Evolutionary conservation across 164 flowering plant species (phyloP).

Genomic region (Kalanchoe fedtschenkoi): DNA sequence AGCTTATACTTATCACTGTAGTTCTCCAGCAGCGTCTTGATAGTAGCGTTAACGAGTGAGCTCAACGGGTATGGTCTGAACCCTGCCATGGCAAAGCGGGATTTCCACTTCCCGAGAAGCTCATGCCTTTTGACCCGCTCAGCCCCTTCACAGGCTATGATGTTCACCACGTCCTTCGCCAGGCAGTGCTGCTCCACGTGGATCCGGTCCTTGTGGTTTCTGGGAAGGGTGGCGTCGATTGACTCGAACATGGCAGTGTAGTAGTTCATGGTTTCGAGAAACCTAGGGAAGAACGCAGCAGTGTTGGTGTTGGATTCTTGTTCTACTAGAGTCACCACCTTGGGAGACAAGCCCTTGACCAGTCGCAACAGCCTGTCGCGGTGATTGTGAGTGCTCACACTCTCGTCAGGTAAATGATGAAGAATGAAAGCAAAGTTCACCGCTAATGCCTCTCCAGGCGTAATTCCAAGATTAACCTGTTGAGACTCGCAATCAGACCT

Average conservation of each 20-base stretch:
- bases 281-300: conserved; percentile 38
- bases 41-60: conserved; percentile 36
- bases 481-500: conserved; percentile 28
- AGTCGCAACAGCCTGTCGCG: conserved; percentile 36
- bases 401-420: conserved; percentile 49
- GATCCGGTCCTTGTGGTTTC: conserved; percentile 39
- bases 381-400: conserved; percentile 38
- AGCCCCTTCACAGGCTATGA: conserved; percentile 47
- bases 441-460: conserved; percentile 37
- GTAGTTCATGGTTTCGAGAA: conserved; percentile 31
- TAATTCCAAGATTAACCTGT: conserved; percentile 18
- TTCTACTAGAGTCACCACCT: conserved; percentile 52
- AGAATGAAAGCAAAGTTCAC: conserved; percentile 49
- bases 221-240: conserved; percentile 32
- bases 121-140: conserved; percentile 52
- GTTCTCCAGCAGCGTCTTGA: conserved; percentile 29
- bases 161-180: conserved; percentile 45
- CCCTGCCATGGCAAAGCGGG: conserved; percentile 41
- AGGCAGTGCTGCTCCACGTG: conserved; percentile 48
- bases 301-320: conserved; percentile 52
- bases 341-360: conserved; percentile 39
- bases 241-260: conserved; percentile 52
- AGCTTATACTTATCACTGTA: conserved; percentile 33
- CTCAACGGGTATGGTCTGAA: conserved; percentile 40
- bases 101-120: conserved; percentile 45